Percentiles rank a stretch among this genome's conserved stretches.
These are phyloP conservation scores for Selaginella tamariscina DNA, from an alignment of 75 land plant genomes.

Conservation along the genomic window DNA sequence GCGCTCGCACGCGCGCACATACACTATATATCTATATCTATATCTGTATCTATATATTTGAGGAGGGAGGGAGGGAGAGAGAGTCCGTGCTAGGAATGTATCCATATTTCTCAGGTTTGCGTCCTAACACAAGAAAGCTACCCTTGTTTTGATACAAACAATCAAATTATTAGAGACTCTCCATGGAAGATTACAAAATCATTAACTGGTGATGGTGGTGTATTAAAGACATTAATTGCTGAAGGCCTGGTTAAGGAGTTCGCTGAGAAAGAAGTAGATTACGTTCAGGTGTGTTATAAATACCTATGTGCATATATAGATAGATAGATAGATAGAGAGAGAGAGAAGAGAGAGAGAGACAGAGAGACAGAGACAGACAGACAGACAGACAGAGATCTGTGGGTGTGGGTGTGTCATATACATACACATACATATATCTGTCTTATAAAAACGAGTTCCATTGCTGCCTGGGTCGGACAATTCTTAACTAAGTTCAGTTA, in stretches of 20 bases:
- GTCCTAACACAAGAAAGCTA: neutral
- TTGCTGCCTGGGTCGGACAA: no score
- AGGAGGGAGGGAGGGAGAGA: neutral
- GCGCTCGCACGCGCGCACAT: no score
- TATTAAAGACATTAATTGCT: neutral
- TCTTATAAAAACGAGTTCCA: no score
- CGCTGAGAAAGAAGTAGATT: neutral
- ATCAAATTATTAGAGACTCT: neutral
- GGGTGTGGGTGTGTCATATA: no score
- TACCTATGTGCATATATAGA: neutral
- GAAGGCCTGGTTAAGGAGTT: neutral
- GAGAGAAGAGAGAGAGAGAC: no score
- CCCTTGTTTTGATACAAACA: neutral
- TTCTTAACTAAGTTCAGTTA: no score
- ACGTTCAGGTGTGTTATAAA: neutral
- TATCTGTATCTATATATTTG: neutral
- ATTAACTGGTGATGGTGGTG: slow-evolving; percentile 3
- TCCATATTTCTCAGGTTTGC: neutral
- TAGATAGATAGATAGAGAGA: no score
- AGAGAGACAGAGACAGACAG: no score
- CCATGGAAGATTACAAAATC: neutral
- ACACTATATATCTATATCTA: neutral
- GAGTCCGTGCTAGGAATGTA: neutral
- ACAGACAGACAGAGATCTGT: no score
- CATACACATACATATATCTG: no score